Evolutionary conservation across 345 rosid genomes (phyloP).

Genomic region (Eucalyptus polyanthemos): DNA sequence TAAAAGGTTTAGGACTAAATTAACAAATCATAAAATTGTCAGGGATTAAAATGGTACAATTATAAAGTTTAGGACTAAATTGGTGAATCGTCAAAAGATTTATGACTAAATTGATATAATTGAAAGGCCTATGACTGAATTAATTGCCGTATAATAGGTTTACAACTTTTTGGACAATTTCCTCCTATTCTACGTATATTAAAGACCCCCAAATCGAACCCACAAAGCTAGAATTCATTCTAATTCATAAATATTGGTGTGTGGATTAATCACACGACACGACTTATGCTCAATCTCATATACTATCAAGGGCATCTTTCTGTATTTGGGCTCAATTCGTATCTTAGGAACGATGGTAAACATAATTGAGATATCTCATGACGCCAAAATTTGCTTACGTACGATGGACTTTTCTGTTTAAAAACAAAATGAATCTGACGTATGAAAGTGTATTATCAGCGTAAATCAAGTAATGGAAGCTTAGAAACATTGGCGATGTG

Average conservation of each 20-base stretch:
- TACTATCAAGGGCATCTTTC: background rate
- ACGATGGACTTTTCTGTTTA: too few relatives aligned
- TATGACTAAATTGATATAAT: too few relatives aligned
- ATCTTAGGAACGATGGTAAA: background rate
- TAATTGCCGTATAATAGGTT: too few relatives aligned
- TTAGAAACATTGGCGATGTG: background rate
- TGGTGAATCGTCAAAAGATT: fast-evolving
- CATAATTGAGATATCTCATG: background rate
- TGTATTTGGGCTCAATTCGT: background rate
- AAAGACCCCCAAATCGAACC: background rate
- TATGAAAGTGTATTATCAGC: background rate
- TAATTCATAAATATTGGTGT: background rate
- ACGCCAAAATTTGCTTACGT: too few relatives aligned
- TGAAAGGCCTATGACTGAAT: too few relatives aligned
- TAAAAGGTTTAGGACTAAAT: background rate
- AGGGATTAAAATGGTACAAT: fast-evolving
- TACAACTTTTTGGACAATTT: background rate
- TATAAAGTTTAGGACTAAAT: too few relatives aligned
- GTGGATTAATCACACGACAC: background rate
- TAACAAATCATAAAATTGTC: too few relatives aligned
- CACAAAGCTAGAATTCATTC: background rate
- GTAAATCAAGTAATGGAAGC: background rate
- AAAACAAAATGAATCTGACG: background rate
- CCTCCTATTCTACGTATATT: background rate
- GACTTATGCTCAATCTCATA: background rate